Evolutionary conservation across 139 green algal species (phyloP).

Genomic region (Tetraselmis striata): DNA sequence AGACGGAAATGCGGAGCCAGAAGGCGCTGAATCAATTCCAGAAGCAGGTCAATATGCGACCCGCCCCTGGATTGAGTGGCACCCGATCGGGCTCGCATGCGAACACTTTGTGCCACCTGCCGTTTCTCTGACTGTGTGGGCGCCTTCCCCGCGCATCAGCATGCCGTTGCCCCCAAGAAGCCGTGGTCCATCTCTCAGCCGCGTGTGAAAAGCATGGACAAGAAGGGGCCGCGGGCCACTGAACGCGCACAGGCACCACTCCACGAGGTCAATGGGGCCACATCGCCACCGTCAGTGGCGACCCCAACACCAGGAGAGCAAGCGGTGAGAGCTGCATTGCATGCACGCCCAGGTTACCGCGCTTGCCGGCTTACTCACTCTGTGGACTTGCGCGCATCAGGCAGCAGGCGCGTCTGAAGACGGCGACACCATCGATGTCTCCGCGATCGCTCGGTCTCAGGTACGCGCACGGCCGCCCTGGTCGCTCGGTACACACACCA

Average conservation of each 20-base stretch:
- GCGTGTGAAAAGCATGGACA: background rate
- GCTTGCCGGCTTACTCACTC: background rate
- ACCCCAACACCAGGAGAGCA: background rate
- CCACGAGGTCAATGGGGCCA: background rate
- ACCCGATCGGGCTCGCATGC: background rate
- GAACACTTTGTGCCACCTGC: background rate
- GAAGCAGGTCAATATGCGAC: background rate
- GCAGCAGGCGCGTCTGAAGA: background rate
- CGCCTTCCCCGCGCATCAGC: background rate
- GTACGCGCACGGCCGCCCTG: background rate
- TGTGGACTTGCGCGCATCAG: background rate
- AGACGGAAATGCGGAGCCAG: background rate
- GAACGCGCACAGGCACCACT: background rate
- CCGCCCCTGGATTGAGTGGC: background rate
- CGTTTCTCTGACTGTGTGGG: background rate
- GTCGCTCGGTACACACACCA: no score
- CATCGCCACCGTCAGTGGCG: background rate
- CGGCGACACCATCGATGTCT: background rate
- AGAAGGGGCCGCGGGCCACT: background rate
- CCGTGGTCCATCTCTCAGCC: background rate
- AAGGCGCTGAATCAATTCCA: background rate
- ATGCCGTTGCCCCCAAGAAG: background rate
- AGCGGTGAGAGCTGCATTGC: background rate
- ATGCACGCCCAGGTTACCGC: background rate
- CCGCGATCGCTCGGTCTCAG: background rate